Conservation (phyloP, 164 flowering plant genomes). For the Aristolochia californica region DNA sequence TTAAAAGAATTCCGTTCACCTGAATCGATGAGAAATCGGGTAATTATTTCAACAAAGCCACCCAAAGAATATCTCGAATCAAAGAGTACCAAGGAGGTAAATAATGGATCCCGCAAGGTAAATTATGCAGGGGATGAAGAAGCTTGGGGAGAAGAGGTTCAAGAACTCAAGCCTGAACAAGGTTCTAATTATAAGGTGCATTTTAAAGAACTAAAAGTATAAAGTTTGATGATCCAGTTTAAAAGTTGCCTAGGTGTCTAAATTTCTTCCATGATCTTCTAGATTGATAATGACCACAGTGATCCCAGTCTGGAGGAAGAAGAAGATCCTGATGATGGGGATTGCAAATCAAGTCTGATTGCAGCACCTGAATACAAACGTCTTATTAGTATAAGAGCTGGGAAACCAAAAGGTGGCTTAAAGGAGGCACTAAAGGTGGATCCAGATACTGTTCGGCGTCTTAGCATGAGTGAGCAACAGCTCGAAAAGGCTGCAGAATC, state of each 20-base stretch:
- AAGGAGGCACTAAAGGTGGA: conserved; percentile 28
- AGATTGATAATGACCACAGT: conserved; percentile 3
- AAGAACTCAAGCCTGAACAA: conserved; percentile 12
- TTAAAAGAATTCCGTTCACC: conserved; percentile 69
- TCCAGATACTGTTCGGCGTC: conserved; percentile 41
- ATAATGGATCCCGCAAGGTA: conserved; percentile 15
- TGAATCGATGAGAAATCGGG: conserved; percentile 44
- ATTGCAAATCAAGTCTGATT: conserved; percentile 14
- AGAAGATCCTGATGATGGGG: conserved; percentile 7
- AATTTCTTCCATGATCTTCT: background rate
- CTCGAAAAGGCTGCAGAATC: conserved; percentile 49
- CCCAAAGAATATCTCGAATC: conserved; percentile 56
- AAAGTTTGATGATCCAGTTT: too few species aligned
- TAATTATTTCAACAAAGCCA: conserved; percentile 81
- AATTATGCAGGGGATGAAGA: conserved; percentile 26
- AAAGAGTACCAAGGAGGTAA: conserved; percentile 16
- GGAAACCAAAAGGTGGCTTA: conserved; percentile 47
- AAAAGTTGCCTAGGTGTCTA: too few species aligned
- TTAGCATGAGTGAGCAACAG: conserved; percentile 73
- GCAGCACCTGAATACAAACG: conserved; percentile 47
- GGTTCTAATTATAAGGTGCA: conserved; percentile 22
- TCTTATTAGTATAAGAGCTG: conserved; percentile 69
- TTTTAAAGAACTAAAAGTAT: too few species aligned
- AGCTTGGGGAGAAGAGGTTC: conserved; percentile 34
- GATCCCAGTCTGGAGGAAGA: conserved; percentile 6